phyloP scores from a whole-genome alignment of 306 rosid genomes.

The Vigna reflexopilosa region DNA sequence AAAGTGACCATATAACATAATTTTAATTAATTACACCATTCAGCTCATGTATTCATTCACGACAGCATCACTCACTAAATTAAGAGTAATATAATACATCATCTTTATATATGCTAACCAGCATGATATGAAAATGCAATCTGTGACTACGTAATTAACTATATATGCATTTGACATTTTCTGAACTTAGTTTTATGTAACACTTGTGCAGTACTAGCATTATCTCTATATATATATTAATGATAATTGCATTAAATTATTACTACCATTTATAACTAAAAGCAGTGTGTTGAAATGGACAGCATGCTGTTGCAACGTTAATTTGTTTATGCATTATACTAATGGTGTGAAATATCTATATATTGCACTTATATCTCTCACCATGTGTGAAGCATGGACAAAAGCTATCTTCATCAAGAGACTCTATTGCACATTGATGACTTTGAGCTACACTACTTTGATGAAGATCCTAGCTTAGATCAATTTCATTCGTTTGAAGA shows the following conservation, averaged over 20 bases:
- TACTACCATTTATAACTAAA: neutral
- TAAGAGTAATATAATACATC: neutral
- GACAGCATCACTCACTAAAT: neutral
- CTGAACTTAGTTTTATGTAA: neutral
- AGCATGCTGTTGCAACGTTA: neutral
- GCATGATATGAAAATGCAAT: constrained; percentile 29
- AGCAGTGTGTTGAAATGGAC: neutral
- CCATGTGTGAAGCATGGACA: constrained; percentile 30
- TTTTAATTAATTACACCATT: neutral
- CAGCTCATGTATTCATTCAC: neutral
- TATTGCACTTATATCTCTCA: neutral
- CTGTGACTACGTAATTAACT: neutral
- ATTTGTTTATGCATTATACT: neutral
- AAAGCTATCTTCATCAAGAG: constrained; percentile 45
- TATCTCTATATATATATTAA: constrained; percentile 16
- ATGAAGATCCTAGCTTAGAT: constrained; percentile 61
- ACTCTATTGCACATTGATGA: constrained; percentile 39
- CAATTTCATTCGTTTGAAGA: constrained; percentile 65
- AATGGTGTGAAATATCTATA: constrained; percentile 8
- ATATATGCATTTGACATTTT: neutral
- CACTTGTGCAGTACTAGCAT: neutral
- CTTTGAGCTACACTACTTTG: constrained; percentile 61
- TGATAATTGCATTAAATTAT: constrained; percentile 4
- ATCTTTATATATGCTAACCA: constrained; percentile 4
- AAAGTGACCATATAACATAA: neutral